Evolutionary conservation across 495 filamentous ascomycete species (phyloP).

Genomic region (Penicillium dipodomyicola): DNA sequence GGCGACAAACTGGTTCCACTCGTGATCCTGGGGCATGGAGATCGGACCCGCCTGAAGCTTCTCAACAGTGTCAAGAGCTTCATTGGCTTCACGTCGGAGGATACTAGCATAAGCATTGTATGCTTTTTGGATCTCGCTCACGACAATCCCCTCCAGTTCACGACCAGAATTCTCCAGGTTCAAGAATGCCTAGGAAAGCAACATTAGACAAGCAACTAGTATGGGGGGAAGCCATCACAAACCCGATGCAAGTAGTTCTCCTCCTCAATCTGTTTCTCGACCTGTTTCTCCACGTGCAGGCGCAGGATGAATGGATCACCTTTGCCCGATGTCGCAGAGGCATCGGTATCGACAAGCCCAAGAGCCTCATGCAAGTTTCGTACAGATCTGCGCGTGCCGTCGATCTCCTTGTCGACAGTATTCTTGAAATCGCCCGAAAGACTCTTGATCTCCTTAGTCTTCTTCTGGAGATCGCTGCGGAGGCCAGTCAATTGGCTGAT

Average conservation of each 20-base stretch:
- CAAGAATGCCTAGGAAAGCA: conserved; percentile 68
- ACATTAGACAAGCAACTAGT: conserved; percentile 25
- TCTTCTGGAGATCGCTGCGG: conserved; percentile 83
- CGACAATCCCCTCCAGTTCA: conserved; percentile 91
- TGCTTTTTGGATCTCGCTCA: conserved; percentile 94
- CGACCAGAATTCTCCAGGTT: conserved; percentile 93
- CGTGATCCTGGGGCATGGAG: conserved; percentile 83
- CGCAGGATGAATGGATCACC: conserved; percentile 87
- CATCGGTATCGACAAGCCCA: conserved; percentile 71
- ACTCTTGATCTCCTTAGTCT: conserved; percentile 96
- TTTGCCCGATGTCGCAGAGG: conserved; percentile 72
- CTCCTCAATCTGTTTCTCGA: conserved; percentile 91
- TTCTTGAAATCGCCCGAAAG: conserved; percentile 94
- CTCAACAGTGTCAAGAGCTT: conserved; percentile 72
- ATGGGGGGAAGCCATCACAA: conserved; percentile 22
- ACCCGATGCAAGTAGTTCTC: conserved; percentile 96
- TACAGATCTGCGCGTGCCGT: conserved; percentile 61
- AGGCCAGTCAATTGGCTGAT: conserved; percentile 82
- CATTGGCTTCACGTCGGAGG: conserved; percentile 83
- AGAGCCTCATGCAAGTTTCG: conserved; percentile 78
- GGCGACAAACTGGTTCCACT: conserved; percentile 84
- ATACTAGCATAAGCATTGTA: conserved; percentile 91
- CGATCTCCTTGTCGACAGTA: conserved; percentile 56
- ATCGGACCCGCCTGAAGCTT: conserved; percentile 81
- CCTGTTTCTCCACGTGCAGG: conserved; percentile 78